Percentiles rank a stretch among this genome's conserved stretches.
These are phyloP conservation scores for Macrophomina phaseolina DNA, from an alignment of 2,329 filamentous ascomycete species.

Conservation along the genomic window DNA sequence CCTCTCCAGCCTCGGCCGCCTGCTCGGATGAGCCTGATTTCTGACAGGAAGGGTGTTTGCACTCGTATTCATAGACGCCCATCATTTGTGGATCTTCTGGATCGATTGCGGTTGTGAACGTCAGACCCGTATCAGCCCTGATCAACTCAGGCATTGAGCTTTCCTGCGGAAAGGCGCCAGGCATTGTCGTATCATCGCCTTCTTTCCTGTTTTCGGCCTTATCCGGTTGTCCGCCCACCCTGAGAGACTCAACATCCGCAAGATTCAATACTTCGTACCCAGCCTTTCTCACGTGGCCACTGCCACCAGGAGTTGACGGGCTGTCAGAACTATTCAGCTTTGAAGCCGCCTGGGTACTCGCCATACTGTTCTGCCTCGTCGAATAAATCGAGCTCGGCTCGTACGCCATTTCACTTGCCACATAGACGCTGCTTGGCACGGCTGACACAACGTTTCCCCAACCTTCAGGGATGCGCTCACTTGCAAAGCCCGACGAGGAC, in stretches of 20 bases:
- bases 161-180: constrained; percentile 8
- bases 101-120: background rate
- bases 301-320: background rate
- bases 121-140: constrained; percentile 1
- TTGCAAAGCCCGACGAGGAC: constrained; percentile 14
- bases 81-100: background rate
- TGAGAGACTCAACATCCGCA: background rate
- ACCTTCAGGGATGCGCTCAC: constrained; percentile 39
- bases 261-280: constrained; percentile 20
- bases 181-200: background rate
- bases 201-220: background rate
- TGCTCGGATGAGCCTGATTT: background rate
- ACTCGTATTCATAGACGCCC: background rate
- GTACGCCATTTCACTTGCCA: constrained; percentile 9
- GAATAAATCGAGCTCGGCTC: constrained; percentile 46
- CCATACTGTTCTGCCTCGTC: constrained; percentile 42
- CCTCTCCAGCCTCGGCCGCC: background rate
- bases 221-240: background rate
- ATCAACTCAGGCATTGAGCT: background rate
- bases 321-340: background rate
- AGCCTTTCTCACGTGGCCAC: constrained; percentile 5
- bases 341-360: background rate
- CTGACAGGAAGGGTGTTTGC: background rate
- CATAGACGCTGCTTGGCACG: constrained; percentile 4
- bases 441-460: constrained; percentile 43